Evolutionary conservation across 2,329 filamentous ascomycete genomes (phyloP).

Genomic region (Aspergillus sp.): DNA sequence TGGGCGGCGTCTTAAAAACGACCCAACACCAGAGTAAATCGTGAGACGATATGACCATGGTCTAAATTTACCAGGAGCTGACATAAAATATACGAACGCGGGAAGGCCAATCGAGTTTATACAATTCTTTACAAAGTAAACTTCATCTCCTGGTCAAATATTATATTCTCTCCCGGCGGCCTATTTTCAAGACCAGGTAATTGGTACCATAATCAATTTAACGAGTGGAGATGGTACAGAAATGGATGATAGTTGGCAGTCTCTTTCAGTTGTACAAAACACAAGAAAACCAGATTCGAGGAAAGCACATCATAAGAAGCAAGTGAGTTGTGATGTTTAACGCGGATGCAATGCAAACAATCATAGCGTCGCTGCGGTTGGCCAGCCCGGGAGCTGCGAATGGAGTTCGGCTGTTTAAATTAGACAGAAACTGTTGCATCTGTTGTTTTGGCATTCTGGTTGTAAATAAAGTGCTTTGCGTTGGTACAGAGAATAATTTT

Average conservation of each 20-base stretch:
- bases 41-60: no score
- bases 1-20: no score
- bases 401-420: background rate
- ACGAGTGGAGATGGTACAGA: constrained; percentile 5
- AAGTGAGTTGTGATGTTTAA: background rate
- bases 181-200: background rate
- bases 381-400: constrained; percentile 6
- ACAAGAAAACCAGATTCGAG: background rate
- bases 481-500: constrained; percentile 5
- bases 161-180: constrained; percentile 9
- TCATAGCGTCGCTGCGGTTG: constrained; percentile 2
- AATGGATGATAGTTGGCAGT: constrained; percentile 2
- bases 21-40: no score
- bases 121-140: background rate
- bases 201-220: constrained; percentile 4
- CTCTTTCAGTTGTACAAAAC: constrained; percentile 3
- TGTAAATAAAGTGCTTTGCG: constrained; percentile 5
- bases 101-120: no score
- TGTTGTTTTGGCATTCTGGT: constrained; percentile 11
- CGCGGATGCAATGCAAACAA: background rate
- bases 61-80: no score
- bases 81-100: no score
- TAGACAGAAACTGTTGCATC: background rate
- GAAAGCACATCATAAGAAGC: background rate
- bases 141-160: background rate